Evolutionary conservation across 2,329 filamentous ascomycete genomes (phyloP).

Genomic region (Scytalidium lignicola): DNA sequence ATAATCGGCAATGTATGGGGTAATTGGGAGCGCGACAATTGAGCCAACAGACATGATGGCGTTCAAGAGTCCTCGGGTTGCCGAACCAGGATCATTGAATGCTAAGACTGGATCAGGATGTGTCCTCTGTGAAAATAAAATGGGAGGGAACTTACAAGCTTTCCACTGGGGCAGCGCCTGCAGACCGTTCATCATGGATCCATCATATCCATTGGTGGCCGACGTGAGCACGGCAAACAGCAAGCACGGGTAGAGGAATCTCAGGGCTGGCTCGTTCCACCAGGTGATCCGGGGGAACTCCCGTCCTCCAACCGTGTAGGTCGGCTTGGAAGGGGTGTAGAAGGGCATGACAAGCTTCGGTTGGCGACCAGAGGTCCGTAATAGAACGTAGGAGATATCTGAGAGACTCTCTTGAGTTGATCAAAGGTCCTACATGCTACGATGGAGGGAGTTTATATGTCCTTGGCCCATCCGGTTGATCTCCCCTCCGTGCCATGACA

Average conservation of each 20-base stretch:
- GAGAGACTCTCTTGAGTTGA: no score
- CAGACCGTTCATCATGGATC: conserved; percentile 41
- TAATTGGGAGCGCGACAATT: conserved; percentile 31
- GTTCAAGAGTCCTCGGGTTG: conserved; percentile 33
- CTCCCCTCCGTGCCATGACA: no score
- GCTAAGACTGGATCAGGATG: no score
- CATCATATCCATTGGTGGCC: conserved; percentile 33
- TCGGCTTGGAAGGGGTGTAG: no score
- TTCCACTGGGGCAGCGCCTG: conserved; percentile 41
- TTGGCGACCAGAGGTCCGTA: no score
- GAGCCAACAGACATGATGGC: conserved; percentile 11
- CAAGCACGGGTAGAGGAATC: conserved; percentile 49
- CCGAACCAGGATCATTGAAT: conserved; percentile 23
- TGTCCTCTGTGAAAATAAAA: no score
- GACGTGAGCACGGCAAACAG: conserved; percentile 26
- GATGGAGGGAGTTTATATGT: no score
- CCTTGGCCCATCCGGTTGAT: no score
- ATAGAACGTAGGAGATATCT: no score
- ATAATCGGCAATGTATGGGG: conserved; percentile 33
- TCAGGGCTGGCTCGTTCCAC: conserved; percentile 45
- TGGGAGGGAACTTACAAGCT: no score
- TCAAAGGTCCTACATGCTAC: no score
- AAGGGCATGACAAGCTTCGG: no score
- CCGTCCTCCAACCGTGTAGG: conserved; percentile 21
- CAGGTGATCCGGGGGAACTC: conserved; percentile 27